Conservation (phyloP, 495 filamentous ascomycete species). For the Xylaria sp. region DNA sequence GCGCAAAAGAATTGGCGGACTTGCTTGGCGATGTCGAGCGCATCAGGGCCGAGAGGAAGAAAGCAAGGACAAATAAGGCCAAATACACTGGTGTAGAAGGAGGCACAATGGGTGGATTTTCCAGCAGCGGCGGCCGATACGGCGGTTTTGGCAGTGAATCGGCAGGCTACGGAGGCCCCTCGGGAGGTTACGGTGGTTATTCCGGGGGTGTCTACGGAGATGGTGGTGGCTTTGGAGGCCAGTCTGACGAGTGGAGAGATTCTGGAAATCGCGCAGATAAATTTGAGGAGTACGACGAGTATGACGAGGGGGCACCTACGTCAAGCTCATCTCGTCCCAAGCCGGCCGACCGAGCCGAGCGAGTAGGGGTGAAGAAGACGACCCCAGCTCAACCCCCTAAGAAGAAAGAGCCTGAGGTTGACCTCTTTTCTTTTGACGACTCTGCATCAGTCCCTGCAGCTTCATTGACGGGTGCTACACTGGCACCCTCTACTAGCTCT, state of each 20-base stretch:
- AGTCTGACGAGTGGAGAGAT: constrained; percentile 67
- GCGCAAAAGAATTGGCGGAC: constrained; percentile 93
- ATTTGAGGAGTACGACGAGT: constrained; percentile 98
- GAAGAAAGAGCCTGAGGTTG: constrained; percentile 83
- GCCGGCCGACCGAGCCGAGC: constrained; percentile 48
- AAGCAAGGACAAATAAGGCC: constrained; percentile 84
- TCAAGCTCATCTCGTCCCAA: constrained; percentile 52
- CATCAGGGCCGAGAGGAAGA: constrained; percentile 93
- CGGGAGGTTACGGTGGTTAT: constrained; percentile 77
- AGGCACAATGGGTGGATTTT: constrained; percentile 66
- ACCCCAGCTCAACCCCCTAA: constrained; percentile 63
- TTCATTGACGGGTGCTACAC: constrained; percentile 56
- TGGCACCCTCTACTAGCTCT: constrained; percentile 50
- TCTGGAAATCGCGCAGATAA: constrained; percentile 67
- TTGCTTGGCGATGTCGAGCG: constrained; percentile 91
- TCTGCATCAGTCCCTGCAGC: constrained; percentile 51
- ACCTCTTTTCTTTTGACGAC: constrained; percentile 91
- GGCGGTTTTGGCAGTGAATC: constrained; percentile 88
- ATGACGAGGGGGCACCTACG: constrained; percentile 74
- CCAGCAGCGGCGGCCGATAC: constrained; percentile 65
- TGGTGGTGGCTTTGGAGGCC: constrained; percentile 83
- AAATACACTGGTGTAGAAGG: constrained; percentile 96
- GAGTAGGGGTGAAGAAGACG: constrained; percentile 61
- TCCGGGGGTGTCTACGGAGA: constrained; percentile 92
- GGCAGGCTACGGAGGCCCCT: constrained; percentile 65